Base-by-base conservation (phyloP, 2,329 filamentous ascomycete genomes). In the Paraconiothyrium sp. region DNA sequence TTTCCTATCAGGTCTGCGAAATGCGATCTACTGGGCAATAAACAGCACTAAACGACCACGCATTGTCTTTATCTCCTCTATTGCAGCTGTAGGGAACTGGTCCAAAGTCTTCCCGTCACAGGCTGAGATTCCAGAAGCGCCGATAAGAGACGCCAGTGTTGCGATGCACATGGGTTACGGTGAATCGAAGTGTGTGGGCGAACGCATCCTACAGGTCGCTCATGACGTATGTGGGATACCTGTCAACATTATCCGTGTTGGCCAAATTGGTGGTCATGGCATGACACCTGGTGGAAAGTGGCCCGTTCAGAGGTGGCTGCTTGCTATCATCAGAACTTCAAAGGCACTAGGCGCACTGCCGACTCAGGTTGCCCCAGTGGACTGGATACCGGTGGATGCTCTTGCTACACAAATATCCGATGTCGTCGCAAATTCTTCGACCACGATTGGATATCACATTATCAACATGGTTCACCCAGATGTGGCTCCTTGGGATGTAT, bases 81-180 rank as follows among this genome's bases (percentile, higher is more conserved):
- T 67, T 41, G 64, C 61, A 27, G 65, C 63, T 27, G 56, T 69
- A 14, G 62, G 63, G 34, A 41, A 61, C 37, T 69, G 62, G 65
- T 44, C 67, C 7, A 35, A 49, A 7, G 54, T 59, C 35, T 9
- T 39, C 35, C 2, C 34, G 59, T 39, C 57, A 52, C 7, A 56
- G 13, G 54, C 54, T n/a, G 10, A 46, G 6, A 58, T 64, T n/a
- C 67, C 65, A 3, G 67, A 69, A 46, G 22, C 55, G 1, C 62
- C 72, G 14, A 64, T 75, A 27, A 34, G 57, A n/a, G 69, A 77
- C 58, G 64, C 67, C 51, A 44, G 54, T 13, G 60, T 67, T 11
- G 69, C 77, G 0, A 64, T 77, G 11, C 64, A 70, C 24, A 72
- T 72, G 54, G 78, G 77, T 20, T 81, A 81, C 60, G 78, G 75